These are phyloP conservation scores for Prunus mira DNA, from an alignment of 306 rosid genomes.

Conservation along the genomic window DNA sequence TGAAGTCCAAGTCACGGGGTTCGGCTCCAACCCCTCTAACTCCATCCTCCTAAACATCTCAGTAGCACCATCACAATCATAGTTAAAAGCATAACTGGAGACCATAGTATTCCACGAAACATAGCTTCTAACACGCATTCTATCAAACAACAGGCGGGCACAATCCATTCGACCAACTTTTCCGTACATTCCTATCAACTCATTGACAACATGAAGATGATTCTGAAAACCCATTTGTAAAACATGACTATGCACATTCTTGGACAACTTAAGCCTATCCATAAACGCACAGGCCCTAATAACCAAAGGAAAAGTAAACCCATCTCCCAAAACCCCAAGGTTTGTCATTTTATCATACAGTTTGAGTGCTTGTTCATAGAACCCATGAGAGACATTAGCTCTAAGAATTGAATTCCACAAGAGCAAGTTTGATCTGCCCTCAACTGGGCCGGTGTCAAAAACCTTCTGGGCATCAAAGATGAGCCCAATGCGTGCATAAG, in stretches of 20 bases:
- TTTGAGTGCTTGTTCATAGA: conserved; percentile 32
- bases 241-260: conserved; percentile 52
- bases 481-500: conserved; percentile 44
- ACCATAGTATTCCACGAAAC: conserved; percentile 76
- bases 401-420: conserved; percentile 79
- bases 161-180: conserved; percentile 53
- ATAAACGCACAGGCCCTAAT: conserved; percentile 47
- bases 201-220: conserved; percentile 64
- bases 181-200: conserved; percentile 62
- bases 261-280: conserved; percentile 31
- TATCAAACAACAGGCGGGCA: conserved; percentile 56
- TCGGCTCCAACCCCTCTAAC: conserved; percentile 53
- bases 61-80: conserved; percentile 56
- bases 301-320: conserved; percentile 70
- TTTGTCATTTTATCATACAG: conserved; percentile 55
- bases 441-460: conserved; percentile 32
- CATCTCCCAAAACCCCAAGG: conserved; percentile 65
- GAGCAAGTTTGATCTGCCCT: conserved; percentile 35
- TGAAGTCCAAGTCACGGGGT: conserved; percentile 81
- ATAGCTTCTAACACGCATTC: conserved; percentile 46
- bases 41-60: conserved; percentile 61
- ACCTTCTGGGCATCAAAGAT: conserved; percentile 47
- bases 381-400: conserved; percentile 64
- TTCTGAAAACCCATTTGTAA: conserved; percentile 56
- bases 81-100: conserved; percentile 65